Base-by-base conservation (phyloP, 345 rosid species). In the Hibiscus syriacus region DNA sequence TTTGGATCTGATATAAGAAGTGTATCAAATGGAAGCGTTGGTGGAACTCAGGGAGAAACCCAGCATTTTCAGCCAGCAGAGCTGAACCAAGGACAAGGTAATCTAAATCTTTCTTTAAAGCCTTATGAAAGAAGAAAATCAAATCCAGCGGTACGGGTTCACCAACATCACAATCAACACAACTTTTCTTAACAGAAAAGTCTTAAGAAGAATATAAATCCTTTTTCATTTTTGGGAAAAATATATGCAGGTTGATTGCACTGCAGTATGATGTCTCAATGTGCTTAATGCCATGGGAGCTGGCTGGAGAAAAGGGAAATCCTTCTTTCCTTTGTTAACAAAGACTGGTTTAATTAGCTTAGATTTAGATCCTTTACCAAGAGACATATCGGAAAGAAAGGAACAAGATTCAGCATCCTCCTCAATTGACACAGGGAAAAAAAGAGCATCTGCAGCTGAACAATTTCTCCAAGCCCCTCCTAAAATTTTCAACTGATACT, bases 71-170 rank as follows among this genome's bases (percentile, higher is more conserved):
- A 57, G 81, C 82, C 68, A 92, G 70, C 68, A 74, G 80, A 68
- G 82, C 68, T 48, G 97, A 84, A 65, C 80, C 77, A 53, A 54
- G 65, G 54, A 92, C 90, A 62, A 92, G 90, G 70, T 84, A 78
- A 60, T 85, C 88, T 67, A 90, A 61, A 70, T 88, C 96, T 65
- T 82, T 86, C 81, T 83, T 87, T 67, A 88, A 72, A 23, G 93
- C 97, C 89, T 84, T 90, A 68, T 92, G 96, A 85, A 84, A 86
- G 79, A 83, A 84, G 79, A 87, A 88, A 50, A 90, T 81, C 58
- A 90, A 73, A 60, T 90, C 92, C 49, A 90, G 68, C 22, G 98
- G 97, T 54, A 74, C 72, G 34, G 84, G 80, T 26, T 78, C 79
- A 67, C 74, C 68, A n/a, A 38, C 3, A 20, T 20, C 60, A 39